Conservation (phyloP, 352 stramenopile species). For the Phytophthora multivora region DNA sequence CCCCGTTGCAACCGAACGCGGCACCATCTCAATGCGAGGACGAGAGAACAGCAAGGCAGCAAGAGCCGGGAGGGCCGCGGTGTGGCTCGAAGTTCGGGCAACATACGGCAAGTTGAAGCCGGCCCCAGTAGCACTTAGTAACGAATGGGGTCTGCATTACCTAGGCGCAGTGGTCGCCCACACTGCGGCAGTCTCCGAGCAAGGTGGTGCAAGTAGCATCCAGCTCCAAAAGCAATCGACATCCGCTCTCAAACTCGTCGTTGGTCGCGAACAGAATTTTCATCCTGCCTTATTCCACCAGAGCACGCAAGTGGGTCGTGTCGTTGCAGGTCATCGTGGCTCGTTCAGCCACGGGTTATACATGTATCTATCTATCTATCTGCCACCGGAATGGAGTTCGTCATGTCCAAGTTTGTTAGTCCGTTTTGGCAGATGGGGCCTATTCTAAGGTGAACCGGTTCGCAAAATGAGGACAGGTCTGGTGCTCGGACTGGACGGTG, state of each 20-base stretch:
- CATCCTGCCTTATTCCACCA: constrained; percentile 3
- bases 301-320: constrained; percentile 11
- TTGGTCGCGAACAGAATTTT: constrained; percentile 21
- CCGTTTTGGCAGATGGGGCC: not conserved
- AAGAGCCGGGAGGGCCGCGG: constrained; percentile 4
- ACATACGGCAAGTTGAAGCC: constrained; percentile 3
- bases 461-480: constrained; percentile 59
- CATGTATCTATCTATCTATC: too few relatives aligned
- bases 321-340: not conserved
- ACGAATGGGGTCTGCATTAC: not conserved
- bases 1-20: constrained; percentile 12
- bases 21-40: constrained; percentile 16
- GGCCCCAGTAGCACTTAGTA: not conserved
- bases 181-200: too few relatives aligned
- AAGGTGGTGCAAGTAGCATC: constrained; percentile 4
- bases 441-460: constrained; percentile 18
- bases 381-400: too few relatives aligned
- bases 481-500: constrained; percentile 67
- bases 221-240: constrained; percentile 1
- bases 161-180: too few relatives aligned
- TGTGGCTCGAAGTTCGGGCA: not conserved
- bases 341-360: not conserved
- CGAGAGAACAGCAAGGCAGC: constrained; percentile 4
- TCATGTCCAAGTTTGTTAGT: too few relatives aligned
- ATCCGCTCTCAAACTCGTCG: not conserved